Conservation (phyloP, 176 grass and related monocot species). For the Chloris gayana region DNA sequence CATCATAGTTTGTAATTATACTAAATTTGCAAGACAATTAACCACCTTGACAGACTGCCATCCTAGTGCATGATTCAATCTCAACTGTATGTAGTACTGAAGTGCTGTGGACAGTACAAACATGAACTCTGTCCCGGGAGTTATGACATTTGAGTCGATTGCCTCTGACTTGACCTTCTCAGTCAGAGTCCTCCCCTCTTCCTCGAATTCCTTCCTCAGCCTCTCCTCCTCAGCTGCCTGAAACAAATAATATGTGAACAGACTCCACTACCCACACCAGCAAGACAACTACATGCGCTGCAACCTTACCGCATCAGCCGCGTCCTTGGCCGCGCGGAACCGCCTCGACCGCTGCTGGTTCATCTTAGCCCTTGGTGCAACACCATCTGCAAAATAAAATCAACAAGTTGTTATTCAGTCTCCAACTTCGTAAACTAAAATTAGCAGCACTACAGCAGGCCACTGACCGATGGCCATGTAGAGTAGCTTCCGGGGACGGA, state of each 20-base stretch:
- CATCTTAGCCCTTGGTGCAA: conserved; percentile 97
- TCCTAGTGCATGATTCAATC: conserved; percentile 75
- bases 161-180: conserved; percentile 67
- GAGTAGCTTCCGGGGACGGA: conserved; percentile 91
- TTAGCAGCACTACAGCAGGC: not conserved
- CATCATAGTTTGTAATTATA: conserved; percentile 39
- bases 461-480: conserved; percentile 94
- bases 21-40: conserved; percentile 25
- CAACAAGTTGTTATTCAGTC: not conserved
- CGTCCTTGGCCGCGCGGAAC: conserved; percentile 88
- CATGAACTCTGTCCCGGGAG: conserved; percentile 94
- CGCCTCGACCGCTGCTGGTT: conserved; percentile 93
- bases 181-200: conserved; percentile 62
- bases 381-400: conserved; percentile 55
- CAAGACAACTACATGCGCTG: not conserved
- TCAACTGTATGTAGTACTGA: conserved; percentile 92
- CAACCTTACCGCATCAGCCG: conserved; percentile 68
- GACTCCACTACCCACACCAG: not conserved
- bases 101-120: conserved; percentile 81
- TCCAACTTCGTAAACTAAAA: not conserved
- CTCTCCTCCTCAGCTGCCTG: conserved; percentile 86
- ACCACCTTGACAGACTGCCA: conserved; percentile 95
- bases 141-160: conserved; percentile 91
- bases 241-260: conserved; percentile 42
- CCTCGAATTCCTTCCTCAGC: conserved; percentile 77